Evolutionary conservation across 768 basidiomycete genomes (phyloP), one percentile per base, ranked within the genome.

Genomic region (Naematelia aurantialba): DNA sequence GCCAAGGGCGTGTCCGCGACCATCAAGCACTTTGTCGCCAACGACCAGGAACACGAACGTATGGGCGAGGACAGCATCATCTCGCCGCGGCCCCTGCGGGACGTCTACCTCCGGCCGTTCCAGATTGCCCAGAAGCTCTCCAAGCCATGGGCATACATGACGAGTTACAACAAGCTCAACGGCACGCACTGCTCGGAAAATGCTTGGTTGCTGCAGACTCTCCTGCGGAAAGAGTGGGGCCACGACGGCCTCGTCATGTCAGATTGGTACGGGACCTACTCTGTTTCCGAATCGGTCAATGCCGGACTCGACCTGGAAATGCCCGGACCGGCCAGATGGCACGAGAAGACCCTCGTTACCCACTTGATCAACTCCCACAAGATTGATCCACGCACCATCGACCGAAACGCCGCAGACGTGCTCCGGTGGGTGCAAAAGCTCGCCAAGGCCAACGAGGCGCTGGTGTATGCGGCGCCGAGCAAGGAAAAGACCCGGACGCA

Each of bases 1-100:
- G 80, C 80, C 3, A 77, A 84, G 55, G 85, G 85, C 19, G 84
- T 88, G 24, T 81, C 85, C 45, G 84, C 87, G 0, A 83, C 85
- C 13, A 87, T 88, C 73, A 88, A 89, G 71, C 87, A 88, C 69
- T 87, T 86, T 57, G 77, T 74, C 46, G 84, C 78, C 4, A 87
- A 88, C 76, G 87, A 88, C 66, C 85, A 87, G 74, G 87, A 88
- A 70, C 83, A 85, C 63, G 85, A 87, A 70, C 80, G 86, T 12
- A 65, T 63, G 31, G 63, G 62, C 42, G 61, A 60, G 11, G 62
- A 67, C 54, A 59, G 54, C 14, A 46, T 70, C 25, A 58, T 89
- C 61, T 84, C 85, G 8, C 81, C 83, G 27, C 80, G 87, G 29
- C 85, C 87, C 19, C 75, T 89, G 45, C 80, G 87, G 46, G 87